Percentiles rank a stretch among this genome's conserved stretches.
Conservation (phyloP, 2,329 filamentous ascomycete genomes). For the Ascocoryne sarcoides region DNA sequence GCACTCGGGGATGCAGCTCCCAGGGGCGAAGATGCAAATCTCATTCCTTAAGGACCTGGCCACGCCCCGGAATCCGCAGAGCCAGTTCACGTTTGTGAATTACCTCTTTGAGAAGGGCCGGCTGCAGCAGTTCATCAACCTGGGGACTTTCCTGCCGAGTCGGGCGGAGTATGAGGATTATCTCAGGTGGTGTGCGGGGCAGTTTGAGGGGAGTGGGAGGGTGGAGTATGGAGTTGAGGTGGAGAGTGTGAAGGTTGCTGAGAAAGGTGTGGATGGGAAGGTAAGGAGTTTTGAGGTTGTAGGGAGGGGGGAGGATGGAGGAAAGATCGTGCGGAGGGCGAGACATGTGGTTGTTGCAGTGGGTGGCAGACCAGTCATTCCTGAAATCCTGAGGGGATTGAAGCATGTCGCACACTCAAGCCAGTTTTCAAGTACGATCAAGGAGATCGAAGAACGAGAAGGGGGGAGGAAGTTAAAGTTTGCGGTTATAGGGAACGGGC, state of each 20-base stretch:
- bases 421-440: slow-evolving; percentile 62
- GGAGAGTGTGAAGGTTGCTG: slow-evolving; percentile 37
- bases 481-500: slow-evolving; percentile 79
- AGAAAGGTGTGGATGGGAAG: slow-evolving; percentile 16
- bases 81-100: slow-evolving; percentile 91
- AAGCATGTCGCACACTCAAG: slow-evolving; percentile 81
- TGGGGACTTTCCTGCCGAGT: slow-evolving; percentile 79
- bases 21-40: slow-evolving; percentile 94
- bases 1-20: slow-evolving; percentile 93
- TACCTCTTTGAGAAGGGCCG: slow-evolving; percentile 76
- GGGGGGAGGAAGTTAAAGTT: slow-evolving; percentile 35
- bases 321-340: slow-evolving; percentile 32
- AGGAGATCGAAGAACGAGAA: slow-evolving; percentile 39
- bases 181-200: slow-evolving; percentile 80
- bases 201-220: slow-evolving; percentile 51
- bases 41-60: slow-evolving; percentile 96
- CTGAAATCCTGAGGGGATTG: slow-evolving; percentile 60
- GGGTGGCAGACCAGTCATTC: slow-evolving; percentile 60
- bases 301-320: slow-evolving; percentile 29
- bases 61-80: slow-evolving; percentile 77
- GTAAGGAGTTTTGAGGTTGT: slow-evolving; percentile 27
- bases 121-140: slow-evolving; percentile 85
- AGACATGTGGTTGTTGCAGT: slow-evolving; percentile 53
- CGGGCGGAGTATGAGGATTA: slow-evolving; percentile 92
- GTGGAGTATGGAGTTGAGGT: slow-evolving; percentile 73